Percentiles rank a stretch among this genome's conserved stretches.
These are phyloP conservation scores for Neoboletus brunneissimus DNA, from an alignment of 768 basidiomycete genomes.

Conservation along the genomic window DNA sequence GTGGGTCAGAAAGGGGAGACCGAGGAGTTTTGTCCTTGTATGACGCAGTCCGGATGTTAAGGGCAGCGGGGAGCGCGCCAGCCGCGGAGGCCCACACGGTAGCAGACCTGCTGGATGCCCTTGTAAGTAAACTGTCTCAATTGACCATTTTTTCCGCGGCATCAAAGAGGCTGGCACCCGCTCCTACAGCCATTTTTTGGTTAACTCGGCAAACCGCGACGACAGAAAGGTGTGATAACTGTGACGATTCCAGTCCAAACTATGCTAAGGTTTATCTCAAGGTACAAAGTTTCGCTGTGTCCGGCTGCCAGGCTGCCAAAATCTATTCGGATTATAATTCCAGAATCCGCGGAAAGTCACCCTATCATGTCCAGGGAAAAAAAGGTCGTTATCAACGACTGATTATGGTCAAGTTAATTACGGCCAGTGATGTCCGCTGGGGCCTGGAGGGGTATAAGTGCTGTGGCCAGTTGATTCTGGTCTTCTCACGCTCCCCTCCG, in stretches of 20 bases:
- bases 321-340: neutral
- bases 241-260: too few species aligned
- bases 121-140: too few species aligned
- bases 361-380: neutral
- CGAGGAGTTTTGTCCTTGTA: neutral
- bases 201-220: neutral
- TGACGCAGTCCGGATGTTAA: neutral
- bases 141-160: too few species aligned
- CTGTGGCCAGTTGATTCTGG: neutral
- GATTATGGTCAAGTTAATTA: conserved; percentile 13
- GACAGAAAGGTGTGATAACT: neutral
- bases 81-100: neutral
- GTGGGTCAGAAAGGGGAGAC: neutral
- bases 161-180: neutral
- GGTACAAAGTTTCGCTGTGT: too few species aligned
- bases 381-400: neutral
- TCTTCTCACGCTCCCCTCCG: conserved; percentile 20
- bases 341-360: neutral
- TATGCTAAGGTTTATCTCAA: neutral
- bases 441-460: conserved; percentile 13
- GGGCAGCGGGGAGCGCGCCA: neutral
- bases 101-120: neutral
- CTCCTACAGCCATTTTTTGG: neutral
- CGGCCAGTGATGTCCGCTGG: neutral
- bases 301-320: too few species aligned